Evolutionary conservation across 768 basidiomycete species (phyloP).

Genomic region (Leccinum uliginosum): DNA sequence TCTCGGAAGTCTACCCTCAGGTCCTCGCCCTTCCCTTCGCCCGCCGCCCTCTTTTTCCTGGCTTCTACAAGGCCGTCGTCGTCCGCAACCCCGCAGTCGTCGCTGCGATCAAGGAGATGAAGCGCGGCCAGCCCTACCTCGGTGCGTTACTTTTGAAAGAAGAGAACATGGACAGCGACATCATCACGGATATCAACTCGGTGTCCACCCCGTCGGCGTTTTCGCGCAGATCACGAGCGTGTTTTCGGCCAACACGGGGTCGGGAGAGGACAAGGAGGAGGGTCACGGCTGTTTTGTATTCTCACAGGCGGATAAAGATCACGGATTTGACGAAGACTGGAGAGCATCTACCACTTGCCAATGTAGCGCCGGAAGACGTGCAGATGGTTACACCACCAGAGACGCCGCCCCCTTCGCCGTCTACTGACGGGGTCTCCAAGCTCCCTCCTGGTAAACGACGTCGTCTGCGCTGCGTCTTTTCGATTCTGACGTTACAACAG

Average conservation of each 20-base stretch:
- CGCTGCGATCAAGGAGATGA: slow-evolving; percentile 91
- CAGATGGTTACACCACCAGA: slow-evolving; percentile 45
- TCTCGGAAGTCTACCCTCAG: slow-evolving; percentile 90
- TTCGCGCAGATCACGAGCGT: slow-evolving; percentile 97
- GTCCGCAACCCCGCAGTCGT: slow-evolving; percentile 89
- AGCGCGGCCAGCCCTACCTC: slow-evolving; percentile 93
- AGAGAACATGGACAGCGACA: slow-evolving; percentile 85
- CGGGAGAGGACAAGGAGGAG: slow-evolving; percentile 70
- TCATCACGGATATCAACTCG: slow-evolving; percentile 82
- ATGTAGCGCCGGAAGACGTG: slow-evolving; percentile 35
- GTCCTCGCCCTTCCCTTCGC: slow-evolving; percentile 94
- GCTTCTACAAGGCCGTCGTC: slow-evolving; percentile 98
- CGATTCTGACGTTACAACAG: slow-evolving; percentile 27
- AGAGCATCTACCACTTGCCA: slow-evolving; percentile 35
- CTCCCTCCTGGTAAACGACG: slow-evolving; percentile 20
- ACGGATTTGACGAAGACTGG: slow-evolving; percentile 79
- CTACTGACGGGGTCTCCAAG: slow-evolving; percentile 24
- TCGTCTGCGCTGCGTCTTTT: no score
- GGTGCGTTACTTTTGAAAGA: slow-evolving; percentile 97
- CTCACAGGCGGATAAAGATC: slow-evolving; percentile 85
- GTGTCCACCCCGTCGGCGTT: slow-evolving; percentile 92
- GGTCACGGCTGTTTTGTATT: slow-evolving; percentile 93
- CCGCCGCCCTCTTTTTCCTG: slow-evolving; percentile 93
- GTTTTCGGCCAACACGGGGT: slow-evolving; percentile 56
- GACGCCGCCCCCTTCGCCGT: slow-evolving; percentile 31